A percentile compares a stretch with the other conserved stretches of the same genome.
Evolutionary conservation across 768 basidiomycete genomes (phyloP).

Genomic region (Kwoniella mangroviensis): DNA sequence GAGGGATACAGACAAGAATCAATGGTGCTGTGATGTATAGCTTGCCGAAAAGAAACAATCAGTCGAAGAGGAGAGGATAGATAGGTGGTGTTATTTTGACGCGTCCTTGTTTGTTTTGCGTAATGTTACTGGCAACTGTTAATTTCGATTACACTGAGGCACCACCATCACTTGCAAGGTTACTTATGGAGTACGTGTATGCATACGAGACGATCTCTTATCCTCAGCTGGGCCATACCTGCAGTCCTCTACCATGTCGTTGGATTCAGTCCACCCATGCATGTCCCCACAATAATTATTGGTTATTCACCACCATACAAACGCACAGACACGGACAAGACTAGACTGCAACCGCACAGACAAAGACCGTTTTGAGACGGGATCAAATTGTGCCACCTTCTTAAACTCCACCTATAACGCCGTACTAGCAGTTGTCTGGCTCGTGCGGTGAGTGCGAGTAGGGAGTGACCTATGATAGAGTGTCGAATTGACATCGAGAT

Average conservation of each 20-base stretch:
- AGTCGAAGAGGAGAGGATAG: no score
- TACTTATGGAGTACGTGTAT: no score
- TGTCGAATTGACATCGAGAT: not conserved
- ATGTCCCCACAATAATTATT: not conserved
- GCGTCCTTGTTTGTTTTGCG: not conserved
- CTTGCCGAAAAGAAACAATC: no score
- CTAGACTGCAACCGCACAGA: not conserved
- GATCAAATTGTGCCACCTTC: slow-evolving; percentile 22
- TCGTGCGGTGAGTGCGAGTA: not conserved
- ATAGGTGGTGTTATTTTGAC: not conserved
- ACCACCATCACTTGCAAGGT: not conserved
- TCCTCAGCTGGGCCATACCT: no score
- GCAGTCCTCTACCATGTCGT: not conserved
- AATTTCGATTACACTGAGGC: slow-evolving; percentile 3
- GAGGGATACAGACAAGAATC: no score
- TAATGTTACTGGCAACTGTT: not conserved
- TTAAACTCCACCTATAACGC: not conserved
- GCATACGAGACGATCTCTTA: no score
- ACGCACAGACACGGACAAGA: slow-evolving; percentile 6
- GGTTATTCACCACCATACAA: not conserved
- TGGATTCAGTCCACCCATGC: not conserved
- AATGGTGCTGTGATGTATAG: no score
- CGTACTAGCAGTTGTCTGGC: not conserved
- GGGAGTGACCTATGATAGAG: slow-evolving; percentile 8
- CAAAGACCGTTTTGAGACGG: not conserved